Percentiles rank a stretch among this genome's conserved stretches.
phyloP scores from a whole-genome alignment of 192 early-diverging fungal species.

The Umbelopsis ramanniana region DNA sequence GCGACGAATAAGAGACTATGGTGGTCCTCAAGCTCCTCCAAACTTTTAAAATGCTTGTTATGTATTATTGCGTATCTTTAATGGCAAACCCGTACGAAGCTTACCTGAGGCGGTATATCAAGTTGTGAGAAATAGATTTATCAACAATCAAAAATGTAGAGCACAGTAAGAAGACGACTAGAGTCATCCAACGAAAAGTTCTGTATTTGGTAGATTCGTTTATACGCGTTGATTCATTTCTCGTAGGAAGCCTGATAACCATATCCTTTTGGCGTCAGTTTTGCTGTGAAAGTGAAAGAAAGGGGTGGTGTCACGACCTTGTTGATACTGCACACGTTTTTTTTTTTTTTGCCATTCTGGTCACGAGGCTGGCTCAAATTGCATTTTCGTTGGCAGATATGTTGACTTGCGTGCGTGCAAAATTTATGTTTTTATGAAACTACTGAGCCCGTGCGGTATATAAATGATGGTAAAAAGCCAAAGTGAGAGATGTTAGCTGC shows the following conservation, averaged over 20 bases:
- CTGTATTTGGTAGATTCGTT: neutral
- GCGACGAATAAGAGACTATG: neutral
- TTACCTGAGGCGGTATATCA: neutral
- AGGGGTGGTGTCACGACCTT: too few relatives aligned
- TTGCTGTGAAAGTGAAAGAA: neutral
- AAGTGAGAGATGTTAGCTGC: too few relatives aligned
- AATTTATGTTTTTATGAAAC: too few relatives aligned
- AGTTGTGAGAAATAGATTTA: neutral
- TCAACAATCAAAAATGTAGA: neutral
- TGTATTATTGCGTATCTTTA: neutral
- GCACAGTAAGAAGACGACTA: neutral
- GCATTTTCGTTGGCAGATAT: too few relatives aligned
- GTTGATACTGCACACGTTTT: too few relatives aligned
- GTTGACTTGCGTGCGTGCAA: too few relatives aligned
- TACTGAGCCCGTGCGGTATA: too few relatives aligned
- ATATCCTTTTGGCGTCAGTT: neutral
- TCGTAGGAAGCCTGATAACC: conserved; percentile 1
- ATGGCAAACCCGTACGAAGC: neutral
- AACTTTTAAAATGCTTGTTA: neutral
- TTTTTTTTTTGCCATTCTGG: too few relatives aligned
- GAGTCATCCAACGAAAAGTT: neutral
- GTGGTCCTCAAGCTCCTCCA: neutral
- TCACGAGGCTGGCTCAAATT: too few relatives aligned
- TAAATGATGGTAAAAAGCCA: too few relatives aligned
- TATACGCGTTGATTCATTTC: neutral